A percentile compares a stretch with the other conserved stretches of the same genome.
Conservation (phyloP, 2,329 filamentous ascomycete species). For the Trichoderma polysporum region DNA sequence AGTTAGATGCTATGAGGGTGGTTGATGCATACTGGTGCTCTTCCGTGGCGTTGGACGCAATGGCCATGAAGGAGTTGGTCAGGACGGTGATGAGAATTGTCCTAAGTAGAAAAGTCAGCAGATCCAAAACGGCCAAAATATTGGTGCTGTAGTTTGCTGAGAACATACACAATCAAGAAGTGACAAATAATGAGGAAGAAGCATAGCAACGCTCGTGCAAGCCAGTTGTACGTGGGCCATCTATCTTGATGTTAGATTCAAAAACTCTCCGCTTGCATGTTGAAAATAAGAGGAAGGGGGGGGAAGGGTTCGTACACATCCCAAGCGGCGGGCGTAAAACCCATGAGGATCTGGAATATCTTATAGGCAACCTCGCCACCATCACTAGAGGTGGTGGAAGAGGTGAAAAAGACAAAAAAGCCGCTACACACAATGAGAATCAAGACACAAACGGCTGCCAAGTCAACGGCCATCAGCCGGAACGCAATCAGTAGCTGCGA, state of each 20-base stretch:
- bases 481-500: constrained; percentile 93
- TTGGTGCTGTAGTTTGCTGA: not conserved
- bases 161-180: constrained; percentile 75
- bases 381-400: constrained; percentile 71
- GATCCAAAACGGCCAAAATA: not conserved
- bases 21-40: constrained; percentile 65
- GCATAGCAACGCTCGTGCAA: constrained; percentile 74
- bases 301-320: constrained; percentile 59
- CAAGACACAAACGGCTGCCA: constrained; percentile 79
- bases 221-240: constrained; percentile 71
- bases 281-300: not conserved
- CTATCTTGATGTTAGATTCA: constrained; percentile 32
- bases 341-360: constrained; percentile 92
- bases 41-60: constrained; percentile 88
- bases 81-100: constrained; percentile 95
- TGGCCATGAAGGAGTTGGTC: constrained; percentile 93
- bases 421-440: constrained; percentile 88
- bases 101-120: constrained; percentile 33
- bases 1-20: not conserved
- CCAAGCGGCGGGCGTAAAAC: constrained; percentile 94
- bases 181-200: constrained; percentile 92
- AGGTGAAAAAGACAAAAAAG: constrained; percentile 91
- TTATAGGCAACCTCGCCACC: constrained; percentile 78
- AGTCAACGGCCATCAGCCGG: constrained; percentile 86
- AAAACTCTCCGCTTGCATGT: not conserved